phyloP scores from a whole-genome alignment of 192 early-diverging fungal genomes.

The Podila horticola region DNA sequence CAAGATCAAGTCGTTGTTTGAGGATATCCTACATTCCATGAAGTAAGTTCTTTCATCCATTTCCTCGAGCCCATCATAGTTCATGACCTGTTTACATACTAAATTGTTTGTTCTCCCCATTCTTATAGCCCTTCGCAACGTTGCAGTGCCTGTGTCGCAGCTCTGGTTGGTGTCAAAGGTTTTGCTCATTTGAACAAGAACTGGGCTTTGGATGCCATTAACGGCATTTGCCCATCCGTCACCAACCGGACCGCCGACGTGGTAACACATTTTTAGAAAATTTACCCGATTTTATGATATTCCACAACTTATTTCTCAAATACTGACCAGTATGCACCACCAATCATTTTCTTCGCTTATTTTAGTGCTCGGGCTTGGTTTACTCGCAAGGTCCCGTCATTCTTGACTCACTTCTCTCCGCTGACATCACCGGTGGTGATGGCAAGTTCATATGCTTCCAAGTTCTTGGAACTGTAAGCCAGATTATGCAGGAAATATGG shows the following conservation, averaged over 20 bases:
- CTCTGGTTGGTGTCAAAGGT: constrained; percentile 53
- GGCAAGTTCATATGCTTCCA: constrained; percentile 58
- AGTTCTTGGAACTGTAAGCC: constrained; percentile 24
- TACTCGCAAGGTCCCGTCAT: constrained; percentile 59
- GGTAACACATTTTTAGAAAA: constrained; percentile 33
- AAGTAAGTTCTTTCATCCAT: constrained; percentile 1
- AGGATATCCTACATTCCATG: constrained; percentile 28
- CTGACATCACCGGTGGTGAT: constrained; percentile 38
- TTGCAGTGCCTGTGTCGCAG: constrained; percentile 57
- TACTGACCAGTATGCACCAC: not conserved
- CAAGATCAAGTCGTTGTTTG: constrained; percentile 22
- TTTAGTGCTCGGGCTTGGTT: constrained; percentile 59
- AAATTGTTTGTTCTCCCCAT: not conserved
- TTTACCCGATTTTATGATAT: not conserved
- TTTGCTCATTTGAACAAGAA: constrained; percentile 55
- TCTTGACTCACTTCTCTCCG: constrained; percentile 49
- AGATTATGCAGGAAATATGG: no score
- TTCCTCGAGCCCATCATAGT: not conserved
- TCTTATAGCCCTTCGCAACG: constrained; percentile 1
- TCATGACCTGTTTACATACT: not conserved
- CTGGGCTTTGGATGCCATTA: constrained; percentile 46
- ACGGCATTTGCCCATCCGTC: constrained; percentile 41
- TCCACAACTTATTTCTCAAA: not conserved
- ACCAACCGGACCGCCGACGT: constrained; percentile 49
- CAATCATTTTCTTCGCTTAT: not conserved